phyloP scores from a whole-genome alignment of 2,329 filamentous ascomycete species.

The Fusarium pininemorale region DNA sequence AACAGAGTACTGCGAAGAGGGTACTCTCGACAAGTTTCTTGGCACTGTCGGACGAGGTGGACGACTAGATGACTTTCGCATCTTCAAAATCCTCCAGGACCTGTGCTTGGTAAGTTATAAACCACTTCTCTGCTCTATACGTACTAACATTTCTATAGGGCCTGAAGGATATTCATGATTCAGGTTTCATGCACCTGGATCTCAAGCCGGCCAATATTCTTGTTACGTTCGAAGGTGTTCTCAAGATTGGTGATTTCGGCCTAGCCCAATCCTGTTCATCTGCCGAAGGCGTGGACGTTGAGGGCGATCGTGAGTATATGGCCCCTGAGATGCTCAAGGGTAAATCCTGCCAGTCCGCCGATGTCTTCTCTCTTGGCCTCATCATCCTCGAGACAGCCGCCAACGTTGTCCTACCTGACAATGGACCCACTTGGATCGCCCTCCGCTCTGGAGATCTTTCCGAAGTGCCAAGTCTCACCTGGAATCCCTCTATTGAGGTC shows the following conservation, averaged over 20 bases:
- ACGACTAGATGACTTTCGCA: constrained; percentile 93
- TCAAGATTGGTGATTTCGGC: constrained; percentile 90
- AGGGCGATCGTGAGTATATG: constrained; percentile 97
- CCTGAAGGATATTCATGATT: constrained; percentile 87
- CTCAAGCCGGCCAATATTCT: constrained; percentile 87
- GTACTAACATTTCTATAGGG: constrained; percentile 64
- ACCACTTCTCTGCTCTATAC: not conserved
- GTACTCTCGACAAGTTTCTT: constrained; percentile 87
- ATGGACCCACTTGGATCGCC: constrained; percentile 89
- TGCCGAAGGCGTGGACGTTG: constrained; percentile 79
- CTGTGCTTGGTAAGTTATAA: constrained; percentile 75
- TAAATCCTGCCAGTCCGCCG: constrained; percentile 87
- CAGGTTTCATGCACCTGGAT: constrained; percentile 85
- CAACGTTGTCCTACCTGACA: constrained; percentile 93
- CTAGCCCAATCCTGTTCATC: constrained; percentile 83
- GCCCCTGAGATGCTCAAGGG: constrained; percentile 91
- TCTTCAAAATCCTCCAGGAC: constrained; percentile 97
- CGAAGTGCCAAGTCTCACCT: constrained; percentile 87
- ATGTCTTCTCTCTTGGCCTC: constrained; percentile 92
- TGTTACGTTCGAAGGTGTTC: constrained; percentile 80
- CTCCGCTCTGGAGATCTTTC: constrained; percentile 89
- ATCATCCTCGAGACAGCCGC: constrained; percentile 95
- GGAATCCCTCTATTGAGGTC: constrained; percentile 75
- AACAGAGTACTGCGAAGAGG: constrained; percentile 96
- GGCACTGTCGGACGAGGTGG: constrained; percentile 83